Evolutionary conservation across 1,284 basidiomycete genomes (phyloP).

Genomic region (Cryptococcus sp.): DNA sequence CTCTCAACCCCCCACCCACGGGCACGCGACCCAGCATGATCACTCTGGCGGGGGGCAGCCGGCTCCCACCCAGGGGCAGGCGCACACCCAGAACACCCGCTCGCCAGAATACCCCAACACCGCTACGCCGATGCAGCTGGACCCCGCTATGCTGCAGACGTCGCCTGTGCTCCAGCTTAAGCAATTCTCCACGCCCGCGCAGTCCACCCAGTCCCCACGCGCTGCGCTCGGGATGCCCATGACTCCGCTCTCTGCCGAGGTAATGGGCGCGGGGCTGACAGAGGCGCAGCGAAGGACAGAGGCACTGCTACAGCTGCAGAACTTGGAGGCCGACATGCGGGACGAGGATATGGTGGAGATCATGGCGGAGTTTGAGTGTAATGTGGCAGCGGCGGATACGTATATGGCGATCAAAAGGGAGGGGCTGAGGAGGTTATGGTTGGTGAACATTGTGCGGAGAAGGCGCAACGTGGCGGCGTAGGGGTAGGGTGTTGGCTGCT

Average conservation of each 20-base stretch:
- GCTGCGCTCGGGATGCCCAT: no score
- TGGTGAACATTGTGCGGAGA: slow-evolving; percentile 25
- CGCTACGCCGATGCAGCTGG: background rate
- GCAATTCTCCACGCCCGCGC: no score
- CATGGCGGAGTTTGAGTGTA: slow-evolving; percentile 38
- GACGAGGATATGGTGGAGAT: slow-evolving; percentile 39
- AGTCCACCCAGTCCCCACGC: no score
- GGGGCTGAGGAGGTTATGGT: slow-evolving; percentile 22
- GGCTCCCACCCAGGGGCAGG: background rate
- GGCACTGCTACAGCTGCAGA: slow-evolving; percentile 35
- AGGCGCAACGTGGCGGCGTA: slow-evolving; percentile 1
- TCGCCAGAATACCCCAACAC: slow-evolving; percentile 9
- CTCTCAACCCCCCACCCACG: background rate
- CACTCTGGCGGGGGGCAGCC: background rate
- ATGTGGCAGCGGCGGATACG: slow-evolving; percentile 35
- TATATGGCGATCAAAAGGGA: slow-evolving; percentile 38
- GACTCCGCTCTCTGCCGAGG: slow-evolving; percentile 6
- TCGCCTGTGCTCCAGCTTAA: background rate
- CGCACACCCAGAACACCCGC: background rate
- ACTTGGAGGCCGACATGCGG: slow-evolving; percentile 23
- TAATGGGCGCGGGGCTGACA: slow-evolving; percentile 17
- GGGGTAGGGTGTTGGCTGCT: no score
- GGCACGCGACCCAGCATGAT: background rate
- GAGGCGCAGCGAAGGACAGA: slow-evolving; percentile 38
- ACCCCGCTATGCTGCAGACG: slow-evolving; percentile 4